Evolutionary conservation across 1,139 yeast genomes (phyloP), one percentile per base, ranked within the genome.

Genomic region (Debaryomyces robertsiae): DNA sequence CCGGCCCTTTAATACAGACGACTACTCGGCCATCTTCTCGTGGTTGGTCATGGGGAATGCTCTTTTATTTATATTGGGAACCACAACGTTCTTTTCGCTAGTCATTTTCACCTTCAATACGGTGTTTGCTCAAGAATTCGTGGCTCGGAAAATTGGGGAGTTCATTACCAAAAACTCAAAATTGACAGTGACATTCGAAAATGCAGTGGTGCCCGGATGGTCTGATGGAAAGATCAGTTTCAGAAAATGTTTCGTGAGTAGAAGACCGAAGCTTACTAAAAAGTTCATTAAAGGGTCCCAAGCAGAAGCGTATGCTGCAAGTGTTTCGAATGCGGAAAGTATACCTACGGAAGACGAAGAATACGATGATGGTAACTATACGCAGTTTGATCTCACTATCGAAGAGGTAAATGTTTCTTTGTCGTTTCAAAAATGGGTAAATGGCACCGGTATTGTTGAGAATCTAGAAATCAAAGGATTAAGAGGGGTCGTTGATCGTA

Each of bases 121-220:
- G 0, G 91, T 90, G 7, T 81, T 87, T 56, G 95, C 96, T 1
- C 96, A 91, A 57, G 97, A 91, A 57, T 79, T 82, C 46, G 84
- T 91, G 32, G 98, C 97, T 1, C 70, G 84, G 38, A 75, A 78
- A 49, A 71, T 90, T 29, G 98, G 98, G 7, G 87, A 86, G 54
- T 67, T 87, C 42, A 77, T 93, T 44, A 91, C 98, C 10, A 79
- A 79, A 49, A 93, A 90, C 54, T 82, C 95, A 2, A 88, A 90
- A n/a, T 65, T 91, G 50, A 82, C 86, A 0, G 96, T 93, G 9
- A 82, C 89, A 1, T 93, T 93, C 57, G 98, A 93, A 57, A 84
- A 81, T 57, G 98, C 98, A 2, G 87, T 91, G 44, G 95, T 90
- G 3, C 98, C 98, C 0, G 90, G 90, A 40, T 91, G 97, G 97